Evolutionary conservation across 495 filamentous ascomycete species (phyloP).

Genomic region (Aspergillus baeticus): DNA sequence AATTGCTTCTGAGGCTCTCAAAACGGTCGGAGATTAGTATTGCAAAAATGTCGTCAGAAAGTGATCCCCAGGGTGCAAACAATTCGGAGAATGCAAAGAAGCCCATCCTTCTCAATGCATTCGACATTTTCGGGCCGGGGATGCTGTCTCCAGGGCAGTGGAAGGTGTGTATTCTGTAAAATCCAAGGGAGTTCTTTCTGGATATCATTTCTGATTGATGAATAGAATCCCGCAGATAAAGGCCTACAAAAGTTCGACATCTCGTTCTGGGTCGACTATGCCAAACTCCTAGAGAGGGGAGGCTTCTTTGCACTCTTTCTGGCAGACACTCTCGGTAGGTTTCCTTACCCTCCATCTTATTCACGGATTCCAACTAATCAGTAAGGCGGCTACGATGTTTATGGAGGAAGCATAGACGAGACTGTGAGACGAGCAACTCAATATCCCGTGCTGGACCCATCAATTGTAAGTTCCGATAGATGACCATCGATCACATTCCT

Average conservation of each 20-base stretch:
- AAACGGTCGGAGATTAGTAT: too few species aligned
- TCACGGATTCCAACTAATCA: too few species aligned
- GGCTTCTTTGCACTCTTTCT: conserved; percentile 57
- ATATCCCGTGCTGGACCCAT: conserved; percentile 60
- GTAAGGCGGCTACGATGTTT: conserved; percentile 65
- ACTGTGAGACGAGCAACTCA: conserved; percentile 61
- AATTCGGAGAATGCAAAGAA: conserved; percentile 31
- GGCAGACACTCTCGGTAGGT: conserved; percentile 34
- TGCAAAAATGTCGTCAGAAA: too few species aligned
- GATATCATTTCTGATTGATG: not conserved
- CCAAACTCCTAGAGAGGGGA: conserved; percentile 44
- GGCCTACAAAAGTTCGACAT: conserved; percentile 47
- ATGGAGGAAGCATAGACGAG: conserved; percentile 56
- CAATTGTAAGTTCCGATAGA: too few species aligned
- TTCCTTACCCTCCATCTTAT: too few species aligned
- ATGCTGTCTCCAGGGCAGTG: conserved; percentile 40
- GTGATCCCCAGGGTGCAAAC: too few species aligned
- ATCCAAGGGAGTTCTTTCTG: too few species aligned
- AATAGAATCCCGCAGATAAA: conserved; percentile 46
- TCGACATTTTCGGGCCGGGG: conserved; percentile 47
- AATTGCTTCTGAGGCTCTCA: too few species aligned
- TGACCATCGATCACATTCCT: too few species aligned
- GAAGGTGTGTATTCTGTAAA: conserved; percentile 17
- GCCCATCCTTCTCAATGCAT: conserved; percentile 56
- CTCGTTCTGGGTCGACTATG: conserved; percentile 42